Evolutionary conservation across 139 green algal species (phyloP).

Genomic region (Pseudopediastrum boryanum): DNA sequence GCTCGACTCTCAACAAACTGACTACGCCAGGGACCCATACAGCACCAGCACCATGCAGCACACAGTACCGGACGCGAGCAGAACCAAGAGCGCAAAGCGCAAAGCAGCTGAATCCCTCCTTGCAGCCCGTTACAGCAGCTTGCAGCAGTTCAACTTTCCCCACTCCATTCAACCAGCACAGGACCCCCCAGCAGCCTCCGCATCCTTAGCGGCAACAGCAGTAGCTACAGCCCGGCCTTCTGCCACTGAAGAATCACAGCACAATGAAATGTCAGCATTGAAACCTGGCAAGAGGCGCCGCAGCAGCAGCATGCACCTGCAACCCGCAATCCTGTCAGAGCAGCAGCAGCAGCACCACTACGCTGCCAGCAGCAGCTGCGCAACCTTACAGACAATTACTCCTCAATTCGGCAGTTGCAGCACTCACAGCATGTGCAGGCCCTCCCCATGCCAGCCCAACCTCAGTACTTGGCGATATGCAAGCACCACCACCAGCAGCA

Average conservation of each 20-base stretch:
- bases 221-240: background rate
- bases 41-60: no score
- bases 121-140: conserved; percentile 35
- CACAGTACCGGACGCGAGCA: no score
- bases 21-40: no score
- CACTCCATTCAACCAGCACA: background rate
- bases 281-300: background rate
- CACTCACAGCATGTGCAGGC: no score
- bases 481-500: no score
- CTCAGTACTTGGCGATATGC: no score
- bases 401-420: no score
- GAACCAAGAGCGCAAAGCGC: conserved; percentile 53
- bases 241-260: background rate
- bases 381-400: background rate
- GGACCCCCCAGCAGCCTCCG: conserved; percentile 2
- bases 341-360: conserved; percentile 10
- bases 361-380: background rate
- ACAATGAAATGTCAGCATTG: background rate
- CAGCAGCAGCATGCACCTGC: no score
- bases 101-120: conserved; percentile 54
- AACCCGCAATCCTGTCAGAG: no score
- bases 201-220: background rate
- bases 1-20: no score
- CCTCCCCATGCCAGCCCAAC: no score
- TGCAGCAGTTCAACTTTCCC: conserved; percentile 3